Evolutionary conservation across 805 yeast genomes (phyloP).

Genomic region (Cyberlindnera petersonii): DNA sequence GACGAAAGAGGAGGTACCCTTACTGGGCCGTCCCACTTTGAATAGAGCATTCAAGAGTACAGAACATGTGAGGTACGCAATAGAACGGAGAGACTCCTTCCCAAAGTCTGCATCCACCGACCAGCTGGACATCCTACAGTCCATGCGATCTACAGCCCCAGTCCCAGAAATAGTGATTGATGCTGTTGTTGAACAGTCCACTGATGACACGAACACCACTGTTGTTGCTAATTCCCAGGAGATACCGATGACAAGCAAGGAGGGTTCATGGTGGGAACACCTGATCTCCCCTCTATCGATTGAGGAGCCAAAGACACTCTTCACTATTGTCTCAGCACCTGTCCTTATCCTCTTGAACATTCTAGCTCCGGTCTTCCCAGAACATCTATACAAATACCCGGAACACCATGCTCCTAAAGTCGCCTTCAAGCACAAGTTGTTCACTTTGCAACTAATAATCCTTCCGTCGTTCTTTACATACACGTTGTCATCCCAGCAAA

Average conservation of each 20-base stretch:
- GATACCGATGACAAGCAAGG: too few species aligned
- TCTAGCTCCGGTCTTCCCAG: conserved; percentile 14
- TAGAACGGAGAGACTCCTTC: neutral
- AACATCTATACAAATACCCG: conserved; percentile 2
- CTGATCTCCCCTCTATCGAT: conserved; percentile 6
- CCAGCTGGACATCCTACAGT: conserved; percentile 1
- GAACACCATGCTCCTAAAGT: conserved; percentile 1
- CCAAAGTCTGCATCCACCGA: conserved; percentile 6
- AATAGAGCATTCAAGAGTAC: conserved; percentile 4
- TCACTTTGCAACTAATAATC: conserved; percentile 29
- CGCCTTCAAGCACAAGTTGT: conserved; percentile 16
- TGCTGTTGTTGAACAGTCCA: neutral
- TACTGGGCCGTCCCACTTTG: conserved; percentile 1
- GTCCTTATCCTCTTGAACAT: conserved; percentile 12
- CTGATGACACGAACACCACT: too few species aligned
- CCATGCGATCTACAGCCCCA: conserved; percentile 2
- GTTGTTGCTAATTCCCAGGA: too few species aligned
- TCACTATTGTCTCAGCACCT: conserved; percentile 5
- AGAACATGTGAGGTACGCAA: conserved; percentile 1
- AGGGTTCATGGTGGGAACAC: conserved; percentile 8
- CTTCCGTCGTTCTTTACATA: conserved; percentile 15
- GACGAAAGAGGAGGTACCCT: neutral
- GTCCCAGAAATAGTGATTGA: neutral
- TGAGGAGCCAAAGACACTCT: conserved; percentile 5
- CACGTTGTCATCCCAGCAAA: neutral